Evolutionary conservation across 2,329 filamentous ascomycete genomes (phyloP).

Genomic region (Fusarium sp.): DNA sequence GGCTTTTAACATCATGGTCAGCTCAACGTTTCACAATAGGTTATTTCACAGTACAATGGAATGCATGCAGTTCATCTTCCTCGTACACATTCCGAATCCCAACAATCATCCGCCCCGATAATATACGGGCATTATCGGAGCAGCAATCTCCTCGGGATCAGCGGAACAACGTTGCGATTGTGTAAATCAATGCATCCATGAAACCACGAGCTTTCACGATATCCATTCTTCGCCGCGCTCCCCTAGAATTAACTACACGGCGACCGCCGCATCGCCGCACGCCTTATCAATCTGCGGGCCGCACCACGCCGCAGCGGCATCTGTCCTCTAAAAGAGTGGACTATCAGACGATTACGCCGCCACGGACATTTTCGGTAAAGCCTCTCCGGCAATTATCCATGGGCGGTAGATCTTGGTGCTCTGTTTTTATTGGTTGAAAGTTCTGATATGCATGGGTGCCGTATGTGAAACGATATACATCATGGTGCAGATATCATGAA

Average conservation of each 20-base stretch:
- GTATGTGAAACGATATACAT: not conserved
- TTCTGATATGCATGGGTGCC: not conserved
- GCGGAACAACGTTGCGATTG: not conserved
- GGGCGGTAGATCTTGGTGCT: not conserved
- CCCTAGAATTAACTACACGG: too few relatives aligned
- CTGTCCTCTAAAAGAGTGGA: not conserved
- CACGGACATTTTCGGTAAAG: not conserved
- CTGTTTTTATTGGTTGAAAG: not conserved
- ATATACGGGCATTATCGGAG: not conserved
- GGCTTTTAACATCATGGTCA: too few relatives aligned
- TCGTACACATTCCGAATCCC: not conserved
- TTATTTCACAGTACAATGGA: accelerated
- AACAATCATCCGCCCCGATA: not conserved
- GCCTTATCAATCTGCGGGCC: constrained; percentile 11
- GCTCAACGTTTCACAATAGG: not conserved
- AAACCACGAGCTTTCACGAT: not conserved
- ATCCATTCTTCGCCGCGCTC: not conserved
- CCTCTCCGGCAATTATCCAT: not conserved
- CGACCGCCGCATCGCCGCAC: not conserved
- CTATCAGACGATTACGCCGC: constrained; percentile 8
- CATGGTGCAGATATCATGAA: constrained; percentile 13
- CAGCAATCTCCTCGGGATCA: not conserved
- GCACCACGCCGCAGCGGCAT: constrained; percentile 15
- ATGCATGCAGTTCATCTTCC: not conserved
- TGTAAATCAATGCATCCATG: not conserved